Percentiles rank a stretch among this genome's conserved stretches.
Conservation (phyloP, 2,329 filamentous ascomycete species). For the Sporothrix humicola region DNA sequence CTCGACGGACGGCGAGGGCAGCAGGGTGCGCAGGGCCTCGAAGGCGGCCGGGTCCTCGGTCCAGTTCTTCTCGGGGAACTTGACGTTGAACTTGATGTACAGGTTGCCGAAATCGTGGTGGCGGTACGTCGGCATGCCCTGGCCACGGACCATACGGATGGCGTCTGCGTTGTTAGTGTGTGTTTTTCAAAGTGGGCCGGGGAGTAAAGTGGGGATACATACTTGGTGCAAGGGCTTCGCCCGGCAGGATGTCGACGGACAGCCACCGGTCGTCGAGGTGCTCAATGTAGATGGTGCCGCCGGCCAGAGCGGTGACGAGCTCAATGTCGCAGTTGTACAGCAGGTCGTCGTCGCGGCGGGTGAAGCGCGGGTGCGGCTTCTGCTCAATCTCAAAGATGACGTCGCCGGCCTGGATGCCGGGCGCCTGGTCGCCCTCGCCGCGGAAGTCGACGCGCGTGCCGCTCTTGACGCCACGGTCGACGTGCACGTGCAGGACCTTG, state of each 20-base stretch:
- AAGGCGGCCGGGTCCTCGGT: constrained; percentile 71
- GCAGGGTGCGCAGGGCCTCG: constrained; percentile 78
- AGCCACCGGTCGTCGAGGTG: constrained; percentile 98
- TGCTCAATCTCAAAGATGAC: constrained; percentile 99
- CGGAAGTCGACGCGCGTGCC: constrained; percentile 97
- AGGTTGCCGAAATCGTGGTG: constrained; percentile 96
- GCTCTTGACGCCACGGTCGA: constrained; percentile 90
- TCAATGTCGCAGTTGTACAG: constrained; percentile 96
- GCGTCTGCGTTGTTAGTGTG: constrained; percentile 61
- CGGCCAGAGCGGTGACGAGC: constrained; percentile 89
- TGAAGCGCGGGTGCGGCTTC: constrained; percentile 96
- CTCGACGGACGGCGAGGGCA: constrained; percentile 72
- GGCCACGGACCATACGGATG: constrained; percentile 91
- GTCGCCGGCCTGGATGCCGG: constrained; percentile 90
- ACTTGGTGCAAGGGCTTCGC: constrained; percentile 81
- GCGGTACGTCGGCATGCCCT: constrained; percentile 95
- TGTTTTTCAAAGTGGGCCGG: neutral
- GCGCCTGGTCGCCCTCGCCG: constrained; percentile 94
- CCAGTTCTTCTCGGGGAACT: constrained; percentile 86
- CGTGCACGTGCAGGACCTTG: constrained; percentile 97
- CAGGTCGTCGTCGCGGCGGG: constrained; percentile 93
- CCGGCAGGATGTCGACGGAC: constrained; percentile 87
- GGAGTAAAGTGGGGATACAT: neutral
- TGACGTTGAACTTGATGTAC: constrained; percentile 96
- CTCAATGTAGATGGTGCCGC: constrained; percentile 89